Evolutionary conservation across 257 asterid genomes (phyloP), one percentile per base, ranked within the genome.

Genomic region (Ocimum tenuiflorum): DNA sequence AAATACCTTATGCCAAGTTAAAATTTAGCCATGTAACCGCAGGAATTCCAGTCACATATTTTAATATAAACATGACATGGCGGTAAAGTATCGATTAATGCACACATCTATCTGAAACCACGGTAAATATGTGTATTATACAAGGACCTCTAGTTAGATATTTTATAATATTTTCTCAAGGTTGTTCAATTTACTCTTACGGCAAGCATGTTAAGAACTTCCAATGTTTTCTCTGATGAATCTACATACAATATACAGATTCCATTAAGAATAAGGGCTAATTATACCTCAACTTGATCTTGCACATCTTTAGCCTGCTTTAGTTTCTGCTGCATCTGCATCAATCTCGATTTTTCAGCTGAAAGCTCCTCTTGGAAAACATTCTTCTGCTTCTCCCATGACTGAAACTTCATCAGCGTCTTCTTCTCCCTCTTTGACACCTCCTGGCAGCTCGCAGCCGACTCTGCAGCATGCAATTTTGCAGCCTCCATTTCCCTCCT

Each of bases 401-500:
- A 75, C 80, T 83, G 96, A 70, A 84, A 79, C 75, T 82, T 88
- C 70, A 75, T 33, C 71, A 90, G 63, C 0, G 90, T 85, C 65
- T 68, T 79, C 81, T 88, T 94, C 87, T 90, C 99, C 70, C 95
- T 82, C 78, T 78, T 85, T 7, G 77, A 77, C 24, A 85, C 88
- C 82, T 88, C 96, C 79, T 74, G 81, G 65, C 88, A 94, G 76
- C 83, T 84, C 3, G 87, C 83, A 65, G 95, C 95, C 1, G 97
- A 73, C 69, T 86, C 95, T 4, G 79, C 83, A 38, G 95, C 99
- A 23, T 73, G 86, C 57, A 79, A 27, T 71, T 77, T 91, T 4
- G 96, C 94, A 54, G 83, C 82, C 75, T 85, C 96, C 99, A 90
- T 88, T 72, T 85, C 97, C 84, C 80, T 72, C 75, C 91, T 82